phyloP scores from a whole-genome alignment of 2,329 filamentous ascomycete genomes.

The Ophiostoma quercus region DNA sequence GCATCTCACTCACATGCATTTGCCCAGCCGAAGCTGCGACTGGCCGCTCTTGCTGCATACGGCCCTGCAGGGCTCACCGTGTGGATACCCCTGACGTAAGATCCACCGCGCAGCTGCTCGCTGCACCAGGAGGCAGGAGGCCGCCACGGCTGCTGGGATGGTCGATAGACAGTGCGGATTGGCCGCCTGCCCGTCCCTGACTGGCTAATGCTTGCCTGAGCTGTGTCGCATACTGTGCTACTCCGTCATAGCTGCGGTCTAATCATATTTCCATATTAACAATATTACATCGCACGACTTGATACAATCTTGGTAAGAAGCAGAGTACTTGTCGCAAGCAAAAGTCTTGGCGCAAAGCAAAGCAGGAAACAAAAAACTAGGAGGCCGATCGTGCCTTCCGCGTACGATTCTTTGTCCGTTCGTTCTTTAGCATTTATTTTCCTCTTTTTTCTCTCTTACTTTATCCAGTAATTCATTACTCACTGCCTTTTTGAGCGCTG shows the following conservation, averaged over 20 bases:
- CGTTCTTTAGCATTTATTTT: not conserved
- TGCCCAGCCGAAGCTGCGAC: not conserved
- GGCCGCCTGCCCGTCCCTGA: not conserved
- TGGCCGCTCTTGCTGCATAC: constrained; percentile 1
- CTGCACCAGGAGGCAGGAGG: not conserved
- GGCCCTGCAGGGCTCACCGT: constrained; percentile 1
- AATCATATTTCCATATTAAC: not conserved
- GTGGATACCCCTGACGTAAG: constrained; percentile 12
- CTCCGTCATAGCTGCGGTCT: not conserved
- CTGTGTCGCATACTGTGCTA: constrained; percentile 14
- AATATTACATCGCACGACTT: not conserved
- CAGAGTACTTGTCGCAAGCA: not conserved
- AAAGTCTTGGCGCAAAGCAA: not conserved
- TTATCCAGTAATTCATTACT: not conserved
- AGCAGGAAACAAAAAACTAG: not conserved
- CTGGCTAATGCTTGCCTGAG: not conserved
- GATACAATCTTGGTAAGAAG: not conserved
- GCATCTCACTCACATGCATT: constrained; percentile 3
- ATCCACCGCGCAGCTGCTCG: not conserved
- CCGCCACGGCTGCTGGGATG: not conserved
- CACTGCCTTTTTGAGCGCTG: not conserved
- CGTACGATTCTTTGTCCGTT: constrained; percentile 1
- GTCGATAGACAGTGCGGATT: not conserved
- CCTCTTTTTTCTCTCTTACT: not conserved
- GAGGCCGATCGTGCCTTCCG: constrained; percentile 6